Evolutionary conservation across 352 stramenopile species (phyloP), one percentile per base, ranked within the genome.

Genomic region (Aphanomyces stellatus): DNA sequence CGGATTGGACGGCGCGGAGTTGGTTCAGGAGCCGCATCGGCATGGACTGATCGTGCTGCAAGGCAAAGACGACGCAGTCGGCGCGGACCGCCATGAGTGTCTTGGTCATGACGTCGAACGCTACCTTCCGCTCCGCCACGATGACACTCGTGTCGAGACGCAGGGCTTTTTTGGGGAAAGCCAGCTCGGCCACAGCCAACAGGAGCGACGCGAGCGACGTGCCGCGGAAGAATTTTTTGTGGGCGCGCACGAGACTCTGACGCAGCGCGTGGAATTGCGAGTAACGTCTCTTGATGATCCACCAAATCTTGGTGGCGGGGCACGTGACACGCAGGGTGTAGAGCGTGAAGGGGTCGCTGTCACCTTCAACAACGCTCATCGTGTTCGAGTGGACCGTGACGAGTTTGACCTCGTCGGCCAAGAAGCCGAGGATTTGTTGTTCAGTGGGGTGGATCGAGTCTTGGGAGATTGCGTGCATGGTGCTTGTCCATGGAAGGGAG

Each of bases 221-320:
- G 31, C 22, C 2, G 15, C 19, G 22, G 11, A 6, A 17, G 24
- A 8, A 30, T 24, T 43, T n/a, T 10, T 41, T 48, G 27, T 41
- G 5, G 10, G 74, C 66, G 62, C 80, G 72, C 43, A 86, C 62
- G 59, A 88, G 68, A 25, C 67, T 60, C 40, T 76, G 61, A 31
- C 80, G 82, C 60, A 88, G 85, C 41, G 62, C 43, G 43, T 76
- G 79, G 69, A 87, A 90, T 71, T 90, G 78, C 19, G 79, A 88
- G 65, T 85, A 90, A 40, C 82, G 77, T 61, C 85, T 85, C 53
- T 72, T 67, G 42, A 90, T 63, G 34, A 73, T 66, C 82, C 79
- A 90, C 72, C 74, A 74, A 61, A 66, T 70, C 3, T 56, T 62
- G 30, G 75, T 72, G 8, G 60, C 48, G 25, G 70, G 77, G 53